Conservation (phyloP, 2,329 filamentous ascomycete genomes). For the Leptographium galeiforme region DNA sequence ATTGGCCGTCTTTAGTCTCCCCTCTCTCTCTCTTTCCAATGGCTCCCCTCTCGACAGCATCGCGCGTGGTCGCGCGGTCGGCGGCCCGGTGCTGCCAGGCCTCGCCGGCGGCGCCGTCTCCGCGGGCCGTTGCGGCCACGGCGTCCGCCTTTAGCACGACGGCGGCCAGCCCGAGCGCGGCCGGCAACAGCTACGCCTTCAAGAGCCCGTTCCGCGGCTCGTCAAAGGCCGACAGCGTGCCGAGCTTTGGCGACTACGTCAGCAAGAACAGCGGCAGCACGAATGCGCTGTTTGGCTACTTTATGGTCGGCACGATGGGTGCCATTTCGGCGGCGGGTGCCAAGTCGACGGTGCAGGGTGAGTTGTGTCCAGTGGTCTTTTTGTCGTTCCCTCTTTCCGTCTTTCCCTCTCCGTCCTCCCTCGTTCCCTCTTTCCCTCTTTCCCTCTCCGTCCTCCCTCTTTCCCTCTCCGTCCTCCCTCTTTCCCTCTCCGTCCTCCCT, state of each 20-base stretch:
- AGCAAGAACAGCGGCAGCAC: conserved; percentile 51
- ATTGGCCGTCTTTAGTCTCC: too few relatives aligned
- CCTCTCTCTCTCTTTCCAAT: conserved; percentile 25
- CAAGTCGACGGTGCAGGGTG: conserved; percentile 98
- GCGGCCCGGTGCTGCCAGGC: conserved; percentile 11
- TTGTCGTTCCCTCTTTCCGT: conserved; percentile 1
- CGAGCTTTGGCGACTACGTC: conserved; percentile 81
- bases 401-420: too few relatives aligned
- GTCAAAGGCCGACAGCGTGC: conserved; percentile 54
- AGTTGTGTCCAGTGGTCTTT: too few relatives aligned
- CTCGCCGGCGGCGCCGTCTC: conserved; percentile 23
- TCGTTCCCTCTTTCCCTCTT: not conserved
- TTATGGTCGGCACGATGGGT: conserved; percentile 95
- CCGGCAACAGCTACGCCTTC: conserved; percentile 31
- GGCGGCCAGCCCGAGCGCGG: conserved; percentile 20
- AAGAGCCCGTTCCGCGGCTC: conserved; percentile 52
- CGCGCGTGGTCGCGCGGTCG: conserved; percentile 54
- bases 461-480: not conserved
- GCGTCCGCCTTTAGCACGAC: conserved; percentile 33
- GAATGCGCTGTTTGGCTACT: conserved; percentile 91
- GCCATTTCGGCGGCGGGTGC: conserved; percentile 83
- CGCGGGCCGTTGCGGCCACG: conserved; percentile 24
- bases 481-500: conserved; percentile 1
- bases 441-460: too few relatives aligned
- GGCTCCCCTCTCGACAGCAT: conserved; percentile 55